Evolutionary conservation across 192 early-diverging fungal species (phyloP).

Genomic region (Pilobolus umbonatus): DNA sequence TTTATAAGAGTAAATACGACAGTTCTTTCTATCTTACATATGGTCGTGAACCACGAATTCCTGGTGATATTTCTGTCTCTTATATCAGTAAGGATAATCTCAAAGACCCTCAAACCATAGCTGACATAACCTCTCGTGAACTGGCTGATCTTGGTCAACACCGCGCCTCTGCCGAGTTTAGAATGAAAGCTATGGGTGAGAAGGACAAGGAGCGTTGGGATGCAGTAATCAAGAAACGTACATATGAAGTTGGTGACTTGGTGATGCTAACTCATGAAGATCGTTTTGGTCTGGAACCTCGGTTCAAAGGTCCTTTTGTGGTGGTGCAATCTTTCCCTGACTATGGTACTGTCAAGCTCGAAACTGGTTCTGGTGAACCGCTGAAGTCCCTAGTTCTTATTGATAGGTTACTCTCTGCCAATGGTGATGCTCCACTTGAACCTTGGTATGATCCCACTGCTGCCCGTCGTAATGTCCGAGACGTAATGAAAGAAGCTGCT

Average conservation of each 20-base stretch:
- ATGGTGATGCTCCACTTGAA: not conserved
- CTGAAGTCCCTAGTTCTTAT: not conserved
- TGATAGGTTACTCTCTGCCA: not conserved
- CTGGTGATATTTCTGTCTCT: slow-evolving; percentile 9
- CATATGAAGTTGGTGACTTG: slow-evolving; percentile 8
- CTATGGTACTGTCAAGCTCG: not conserved
- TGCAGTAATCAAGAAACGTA: slow-evolving; percentile 2
- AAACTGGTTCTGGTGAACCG: slow-evolving; percentile 4
- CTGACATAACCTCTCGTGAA: not conserved
- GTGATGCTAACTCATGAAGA: slow-evolving; percentile 1
- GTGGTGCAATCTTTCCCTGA: not conserved
- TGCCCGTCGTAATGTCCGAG: not conserved
- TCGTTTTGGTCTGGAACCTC: slow-evolving; percentile 6
- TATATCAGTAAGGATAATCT: slow-evolving; percentile 10
- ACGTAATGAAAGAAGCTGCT: too few species aligned
- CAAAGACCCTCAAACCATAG: not conserved
- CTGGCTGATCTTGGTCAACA: not conserved
- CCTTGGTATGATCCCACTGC: slow-evolving; percentile 5
- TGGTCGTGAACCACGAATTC: slow-evolving; percentile 18
- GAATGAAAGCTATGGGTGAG: not conserved
- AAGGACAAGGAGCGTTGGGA: slow-evolving; percentile 13
- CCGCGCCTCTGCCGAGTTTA: slow-evolving; percentile 2
- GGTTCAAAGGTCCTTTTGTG: slow-evolving; percentile 2
- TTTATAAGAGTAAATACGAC: too few species aligned
- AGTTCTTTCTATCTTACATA: slow-evolving; percentile 26